Base-by-base conservation (phyloP, 163 green algal species). In the Prototheca cutis region DNA sequence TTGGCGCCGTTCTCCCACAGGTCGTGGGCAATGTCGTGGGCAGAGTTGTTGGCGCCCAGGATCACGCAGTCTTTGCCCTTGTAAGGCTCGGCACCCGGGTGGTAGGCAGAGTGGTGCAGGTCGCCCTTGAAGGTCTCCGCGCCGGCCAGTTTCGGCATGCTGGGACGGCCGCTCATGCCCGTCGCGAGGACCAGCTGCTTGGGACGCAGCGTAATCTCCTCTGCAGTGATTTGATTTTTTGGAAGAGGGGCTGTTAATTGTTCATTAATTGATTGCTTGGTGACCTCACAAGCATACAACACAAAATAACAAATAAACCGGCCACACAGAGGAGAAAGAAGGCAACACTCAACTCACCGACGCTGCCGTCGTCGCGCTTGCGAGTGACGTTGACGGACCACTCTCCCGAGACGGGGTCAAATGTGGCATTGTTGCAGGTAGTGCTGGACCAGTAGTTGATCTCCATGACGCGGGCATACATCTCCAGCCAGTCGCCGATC, bases 401-500 rank as follows among this genome's bases (percentile, higher is more conserved):
- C 49, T 56, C 49, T 19, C 34, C 25, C 10, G 49, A 24, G 49
- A 7, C 49, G 13, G 33, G 25, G 49, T 56, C 49, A 15, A 15
- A 56, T 6, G 4, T 33, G 8, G 49, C 49, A 5, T 32, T 36
- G 8, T n/a, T 17, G 49, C 25, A 33, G 27, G 49, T 36, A 27
- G 49, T 56, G 27, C 27, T 39, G 49, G 49, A 24, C 49, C 49
- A 56, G 49, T 56, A 56, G 49, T 56, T 56, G 49, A 56, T 33
- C 49, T 56, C 49, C 49, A 56, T 56, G 21, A 56, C 49, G 25
- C 34, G 33, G 49, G 49, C 28, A n/a, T 56, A 56, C 27, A 56
- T 39, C 49, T 56, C 49, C 27, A 56, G 49, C 49, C 49, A 56
- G 49, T 56, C 49, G 21, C 49, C 49, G 49, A 56, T 56, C 49